These are phyloP conservation scores for Colletotrichum chlorophyti DNA, from an alignment of 2,329 filamentous ascomycete species.

Conservation along the genomic window DNA sequence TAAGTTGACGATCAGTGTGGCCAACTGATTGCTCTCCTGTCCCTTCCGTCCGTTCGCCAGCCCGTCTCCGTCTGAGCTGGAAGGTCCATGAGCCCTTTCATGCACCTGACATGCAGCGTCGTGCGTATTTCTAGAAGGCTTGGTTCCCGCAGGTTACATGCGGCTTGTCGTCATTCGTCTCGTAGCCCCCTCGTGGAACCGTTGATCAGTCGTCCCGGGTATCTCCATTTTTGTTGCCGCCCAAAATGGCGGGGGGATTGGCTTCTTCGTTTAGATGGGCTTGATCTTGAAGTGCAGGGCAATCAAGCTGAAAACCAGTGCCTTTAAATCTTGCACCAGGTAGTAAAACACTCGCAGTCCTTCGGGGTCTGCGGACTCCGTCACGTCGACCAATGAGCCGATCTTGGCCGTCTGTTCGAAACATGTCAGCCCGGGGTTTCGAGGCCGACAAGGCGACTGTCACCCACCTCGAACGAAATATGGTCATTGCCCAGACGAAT, in stretches of 20 bases:
- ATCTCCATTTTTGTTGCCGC: conserved; percentile 32
- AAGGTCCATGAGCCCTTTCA: conserved; percentile 24
- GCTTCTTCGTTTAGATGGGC: conserved; percentile 61
- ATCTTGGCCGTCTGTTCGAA: conserved; percentile 90
- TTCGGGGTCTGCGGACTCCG: conserved; percentile 94
- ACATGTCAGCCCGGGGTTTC: conserved; percentile 26
- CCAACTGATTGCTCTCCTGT: conserved; percentile 1
- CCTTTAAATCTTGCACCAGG: conserved; percentile 95
- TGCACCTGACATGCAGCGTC: conserved; percentile 11
- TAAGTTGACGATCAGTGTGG: background rate
- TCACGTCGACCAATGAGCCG: conserved; percentile 94
- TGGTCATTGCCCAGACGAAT: conserved; percentile 93
- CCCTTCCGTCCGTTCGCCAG: conserved; percentile 18
- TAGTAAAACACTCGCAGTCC: conserved; percentile 98
- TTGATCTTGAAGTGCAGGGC: conserved; percentile 97
- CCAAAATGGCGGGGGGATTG: background rate
- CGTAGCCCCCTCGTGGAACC: background rate
- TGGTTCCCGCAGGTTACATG: conserved; percentile 12
- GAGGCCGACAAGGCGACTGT: background rate
- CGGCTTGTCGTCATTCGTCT: conserved; percentile 20
- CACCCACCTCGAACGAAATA: conserved; percentile 90
- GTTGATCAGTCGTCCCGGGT: conserved; percentile 28
- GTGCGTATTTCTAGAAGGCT: conserved; percentile 18
- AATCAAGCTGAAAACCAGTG: conserved; percentile 94
- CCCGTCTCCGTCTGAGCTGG: conserved; percentile 21